Base-by-base conservation (phyloP, 1,139 yeast genomes). In the Candida sanyaensis region DNA sequence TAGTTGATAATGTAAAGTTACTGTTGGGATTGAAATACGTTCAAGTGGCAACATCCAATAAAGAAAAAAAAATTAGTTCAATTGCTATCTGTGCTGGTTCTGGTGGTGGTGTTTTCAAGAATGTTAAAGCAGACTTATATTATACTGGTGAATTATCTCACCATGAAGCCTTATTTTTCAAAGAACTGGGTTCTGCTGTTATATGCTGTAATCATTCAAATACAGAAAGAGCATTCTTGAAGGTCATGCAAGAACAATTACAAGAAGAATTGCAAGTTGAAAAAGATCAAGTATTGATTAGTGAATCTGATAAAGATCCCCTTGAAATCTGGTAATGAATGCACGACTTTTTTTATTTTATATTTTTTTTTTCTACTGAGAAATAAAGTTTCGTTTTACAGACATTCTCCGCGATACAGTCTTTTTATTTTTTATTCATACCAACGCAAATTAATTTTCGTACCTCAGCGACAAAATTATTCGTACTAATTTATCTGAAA, bases 61-160 rank as follows among this genome's bases (percentile, higher is more conserved):
- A 64, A 12, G n/a, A n/a, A 8, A 54, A 55, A 10, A 68, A 66
- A 5, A 46, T 51, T 11, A 65, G 63, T 23, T 73, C 76, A 0
- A 73, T 91, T n/a, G 98, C 97, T 0, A 65, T 93, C 23, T 93
- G 99, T 66, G 99, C 99, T 4, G 99, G 99, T 0, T 88, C 97
- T 4, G 99, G 99, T 0, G 84, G 88, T 1, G 71, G 81, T 0
- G 84, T 88, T 0, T 79, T 88, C 59, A 68, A 70, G 45, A 85
- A 86, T 0, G 81, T 80, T 2, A 58, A 75, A 6, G 95, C 92
- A 0, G 99, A 93, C 59, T 72, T 91, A 37, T 87, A 78, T 62
- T 81, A 84, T 59, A 92, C 99, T 0, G 99, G 99, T 1, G 99
- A 95, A 62, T 70, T 95, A 54, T 86, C 96, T 17, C 99, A 93